Conservation (phyloP, 257 asterid genomes). For the Anisodus tanguticus region DNA sequence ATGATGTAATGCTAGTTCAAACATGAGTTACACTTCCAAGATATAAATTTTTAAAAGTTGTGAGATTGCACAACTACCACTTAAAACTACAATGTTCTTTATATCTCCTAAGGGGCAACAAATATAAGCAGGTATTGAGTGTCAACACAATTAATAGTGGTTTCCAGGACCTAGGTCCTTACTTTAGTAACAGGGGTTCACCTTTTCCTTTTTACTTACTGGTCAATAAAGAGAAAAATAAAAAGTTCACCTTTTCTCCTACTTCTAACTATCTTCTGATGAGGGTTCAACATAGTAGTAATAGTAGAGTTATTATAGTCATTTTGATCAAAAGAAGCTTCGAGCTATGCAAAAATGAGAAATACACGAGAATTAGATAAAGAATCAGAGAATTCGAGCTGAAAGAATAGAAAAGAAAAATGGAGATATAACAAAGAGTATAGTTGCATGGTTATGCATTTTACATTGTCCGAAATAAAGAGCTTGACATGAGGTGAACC, state of each 20-base stretch:
- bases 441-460: not conserved
- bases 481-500: not conserved
- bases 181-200: not conserved
- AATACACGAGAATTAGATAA: not conserved
- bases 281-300: not conserved
- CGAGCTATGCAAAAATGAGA: not conserved
- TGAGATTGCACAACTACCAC: conserved; percentile 4
- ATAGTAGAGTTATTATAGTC: not conserved
- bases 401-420: not conserved
- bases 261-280: not conserved
- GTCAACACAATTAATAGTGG: conserved; percentile 17
- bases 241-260: not conserved
- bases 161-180: not conserved
- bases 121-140: conserved; percentile 20
- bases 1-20: not conserved
- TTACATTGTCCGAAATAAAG: not conserved
- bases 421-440: not conserved
- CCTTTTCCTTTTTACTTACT: not conserved
- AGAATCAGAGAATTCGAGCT: not conserved
- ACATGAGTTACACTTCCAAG: not conserved
- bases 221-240: not conserved
- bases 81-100: not conserved
- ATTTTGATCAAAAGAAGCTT: not conserved
- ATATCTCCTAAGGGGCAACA: not conserved
- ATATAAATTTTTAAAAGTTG: not conserved